Percentiles rank a stretch among this genome's conserved stretches.
Evolutionary conservation across 768 basidiomycete species (phyloP).

Genomic region (Panaeolus papilionaceus): DNA sequence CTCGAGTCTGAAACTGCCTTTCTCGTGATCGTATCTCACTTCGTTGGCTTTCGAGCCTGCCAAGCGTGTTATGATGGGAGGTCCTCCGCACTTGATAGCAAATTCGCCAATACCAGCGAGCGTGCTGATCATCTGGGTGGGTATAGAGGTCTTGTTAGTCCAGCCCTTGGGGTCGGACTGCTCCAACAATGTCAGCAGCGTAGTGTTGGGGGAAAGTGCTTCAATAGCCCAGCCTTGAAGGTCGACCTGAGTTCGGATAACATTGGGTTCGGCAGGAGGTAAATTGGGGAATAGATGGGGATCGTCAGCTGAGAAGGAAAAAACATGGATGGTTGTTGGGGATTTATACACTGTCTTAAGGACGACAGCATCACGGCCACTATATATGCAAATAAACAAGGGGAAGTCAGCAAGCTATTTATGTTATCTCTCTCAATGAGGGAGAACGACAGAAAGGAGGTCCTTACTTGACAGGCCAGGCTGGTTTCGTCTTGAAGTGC

Average conservation of each 20-base stretch:
- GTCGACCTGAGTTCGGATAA: slow-evolving; percentile 95
- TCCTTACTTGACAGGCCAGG: slow-evolving; percentile 92
- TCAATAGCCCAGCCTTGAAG: slow-evolving; percentile 99
- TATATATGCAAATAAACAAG: slow-evolving; percentile 35
- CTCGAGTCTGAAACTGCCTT: slow-evolving; percentile 79
- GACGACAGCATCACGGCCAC: slow-evolving; percentile 89
- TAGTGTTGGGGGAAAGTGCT: slow-evolving; percentile 92
- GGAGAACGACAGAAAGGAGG: slow-evolving; percentile 14
- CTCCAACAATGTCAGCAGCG: slow-evolving; percentile 90
- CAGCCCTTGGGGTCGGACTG: slow-evolving; percentile 98
- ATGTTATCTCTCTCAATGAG: slow-evolving; percentile 12
- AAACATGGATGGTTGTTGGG: slow-evolving; percentile 92
- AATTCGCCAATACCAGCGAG: slow-evolving; percentile 95
- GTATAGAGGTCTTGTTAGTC: slow-evolving; percentile 94
- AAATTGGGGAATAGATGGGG: slow-evolving; percentile 81
- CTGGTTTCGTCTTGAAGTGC: slow-evolving; percentile 90
- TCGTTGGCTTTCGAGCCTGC: slow-evolving; percentile 77
- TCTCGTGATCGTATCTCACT: slow-evolving; percentile 88
- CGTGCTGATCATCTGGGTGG: slow-evolving; percentile 89
- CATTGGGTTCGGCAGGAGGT: slow-evolving; percentile 70
- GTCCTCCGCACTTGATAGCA: slow-evolving; percentile 93
- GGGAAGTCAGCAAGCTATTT: slow-evolving; percentile 21
- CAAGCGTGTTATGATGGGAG: slow-evolving; percentile 88
- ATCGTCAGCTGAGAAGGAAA: slow-evolving; percentile 94
- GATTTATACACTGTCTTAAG: slow-evolving; percentile 98